Conservation (phyloP, 352 stramenopile genomes). For the Phytophthora idaei region DNA sequence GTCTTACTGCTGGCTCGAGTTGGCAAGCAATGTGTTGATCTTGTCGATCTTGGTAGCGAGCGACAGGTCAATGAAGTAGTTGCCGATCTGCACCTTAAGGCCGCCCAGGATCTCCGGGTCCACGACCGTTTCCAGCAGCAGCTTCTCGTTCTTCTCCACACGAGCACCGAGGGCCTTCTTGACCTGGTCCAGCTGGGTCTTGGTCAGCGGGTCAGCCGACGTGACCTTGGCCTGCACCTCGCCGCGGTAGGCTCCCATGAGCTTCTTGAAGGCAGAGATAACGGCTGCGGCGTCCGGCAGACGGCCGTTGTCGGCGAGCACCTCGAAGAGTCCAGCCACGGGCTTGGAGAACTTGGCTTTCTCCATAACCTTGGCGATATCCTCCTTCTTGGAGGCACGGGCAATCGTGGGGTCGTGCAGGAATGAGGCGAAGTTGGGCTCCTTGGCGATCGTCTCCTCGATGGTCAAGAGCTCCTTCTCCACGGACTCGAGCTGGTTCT, state of each 20-base stretch:
- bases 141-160: slow-evolving; percentile 91
- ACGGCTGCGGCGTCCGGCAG: slow-evolving; percentile 90
- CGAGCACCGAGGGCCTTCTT: slow-evolving; percentile 91
- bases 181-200: slow-evolving; percentile 93
- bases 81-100: slow-evolving; percentile 97
- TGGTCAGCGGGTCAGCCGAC: slow-evolving; percentile 92
- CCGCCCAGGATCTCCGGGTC: slow-evolving; percentile 95
- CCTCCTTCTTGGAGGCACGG: slow-evolving; percentile 93
- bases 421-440: slow-evolving; percentile 92
- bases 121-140: slow-evolving; percentile 92
- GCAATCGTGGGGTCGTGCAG: slow-evolving; percentile 97
- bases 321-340: slow-evolving; percentile 95
- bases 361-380: slow-evolving; percentile 91
- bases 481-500: slow-evolving; percentile 80
- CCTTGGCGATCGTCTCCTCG: slow-evolving; percentile 83
- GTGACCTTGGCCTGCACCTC: slow-evolving; percentile 97
- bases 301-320: slow-evolving; percentile 96
- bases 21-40: slow-evolving; percentile 87
- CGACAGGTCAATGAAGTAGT: slow-evolving; percentile 98
- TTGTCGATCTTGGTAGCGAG: slow-evolving; percentile 96
- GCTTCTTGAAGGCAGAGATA: slow-evolving; percentile 89
- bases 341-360: slow-evolving; percentile 93
- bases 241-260: slow-evolving; percentile 96
- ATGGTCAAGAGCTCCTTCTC: slow-evolving; percentile 91
- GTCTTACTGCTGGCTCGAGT: slow-evolving; percentile 58